Percentiles rank a stretch among this genome's conserved stretches.
Conservation (phyloP, 2,329 filamentous ascomycete genomes). For the Ambrosiella xylebori region DNA sequence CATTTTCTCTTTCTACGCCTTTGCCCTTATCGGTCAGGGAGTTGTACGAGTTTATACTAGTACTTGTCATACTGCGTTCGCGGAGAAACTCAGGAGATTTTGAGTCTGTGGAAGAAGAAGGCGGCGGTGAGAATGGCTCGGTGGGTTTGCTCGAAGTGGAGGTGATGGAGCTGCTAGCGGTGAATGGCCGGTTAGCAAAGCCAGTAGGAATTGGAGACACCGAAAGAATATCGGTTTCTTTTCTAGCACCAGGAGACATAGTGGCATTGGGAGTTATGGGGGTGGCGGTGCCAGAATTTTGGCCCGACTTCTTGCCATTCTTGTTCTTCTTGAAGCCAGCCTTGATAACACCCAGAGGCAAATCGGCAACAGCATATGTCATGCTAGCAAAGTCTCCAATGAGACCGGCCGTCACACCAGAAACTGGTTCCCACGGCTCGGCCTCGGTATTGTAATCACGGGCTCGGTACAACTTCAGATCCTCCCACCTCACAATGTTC, state of each 20-base stretch:
- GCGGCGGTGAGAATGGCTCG: neutral
- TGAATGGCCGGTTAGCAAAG: neutral
- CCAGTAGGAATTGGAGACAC: neutral
- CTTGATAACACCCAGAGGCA: conserved; percentile 28
- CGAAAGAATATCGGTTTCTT: neutral
- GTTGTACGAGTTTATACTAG: neutral
- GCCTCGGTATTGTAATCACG: conserved; percentile 61
- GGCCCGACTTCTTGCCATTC: neutral
- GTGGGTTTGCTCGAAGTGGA: neutral
- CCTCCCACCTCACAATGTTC: conserved; percentile 46
- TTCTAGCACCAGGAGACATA: neutral
- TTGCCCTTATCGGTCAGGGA: neutral
- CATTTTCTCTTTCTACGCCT: neutral
- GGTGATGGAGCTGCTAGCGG: too few relatives aligned
- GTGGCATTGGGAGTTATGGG: neutral
- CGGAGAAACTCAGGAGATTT: neutral
- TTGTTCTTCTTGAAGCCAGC: neutral
- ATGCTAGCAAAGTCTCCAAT: conserved; percentile 71
- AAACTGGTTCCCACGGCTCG: conserved; percentile 63
- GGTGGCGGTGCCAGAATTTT: neutral
- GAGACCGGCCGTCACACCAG: conserved; percentile 58
- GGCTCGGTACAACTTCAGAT: conserved; percentile 47
- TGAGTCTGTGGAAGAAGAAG: neutral
- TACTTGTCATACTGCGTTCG: neutral
- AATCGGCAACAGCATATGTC: conserved; percentile 66